A percentile compares a stretch with the other conserved stretches of the same genome.
These are phyloP conservation scores for Lichtheimia ornata DNA, from an alignment of 371 early-diverging fungal species.

Conservation along the genomic window DNA sequence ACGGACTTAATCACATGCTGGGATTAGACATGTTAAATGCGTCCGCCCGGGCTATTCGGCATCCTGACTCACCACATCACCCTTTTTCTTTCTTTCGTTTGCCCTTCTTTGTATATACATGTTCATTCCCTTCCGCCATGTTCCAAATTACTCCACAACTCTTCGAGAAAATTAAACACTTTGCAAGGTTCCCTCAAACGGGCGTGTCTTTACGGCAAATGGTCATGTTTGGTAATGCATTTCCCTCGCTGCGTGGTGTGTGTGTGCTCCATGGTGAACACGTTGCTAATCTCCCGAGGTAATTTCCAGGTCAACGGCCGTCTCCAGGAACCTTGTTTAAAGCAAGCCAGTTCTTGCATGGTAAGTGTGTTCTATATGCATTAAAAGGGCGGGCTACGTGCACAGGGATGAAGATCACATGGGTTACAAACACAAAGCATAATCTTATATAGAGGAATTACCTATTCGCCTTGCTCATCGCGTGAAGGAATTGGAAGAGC, in stretches of 20 bases:
- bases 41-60: too few relatives aligned
- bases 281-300: neutral
- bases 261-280: neutral
- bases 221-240: constrained; percentile 33
- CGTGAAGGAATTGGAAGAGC: constrained; percentile 91
- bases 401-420: neutral
- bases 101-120: constrained; percentile 1
- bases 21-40: too few relatives aligned
- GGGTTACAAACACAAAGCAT: constrained; percentile 1
- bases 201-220: constrained; percentile 91
- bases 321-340: constrained; percentile 83
- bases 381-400: constrained; percentile 1
- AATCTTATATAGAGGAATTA: constrained; percentile 70
- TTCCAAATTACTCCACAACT: constrained; percentile 64
- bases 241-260: too few relatives aligned
- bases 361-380: constrained; percentile 28
- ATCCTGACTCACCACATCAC: neutral
- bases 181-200: constrained; percentile 84
- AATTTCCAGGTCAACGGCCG: constrained; percentile 73
- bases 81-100: neutral
- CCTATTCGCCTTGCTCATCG: constrained; percentile 96
- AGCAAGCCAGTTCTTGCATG: constrained; percentile 88
- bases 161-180: constrained; percentile 71
- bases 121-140: constrained; percentile 24
- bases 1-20: too few relatives aligned